Percentiles rank a stretch among this genome's conserved stretches.
Evolutionary conservation across 2,329 filamentous ascomycete genomes (phyloP).

Genomic region (Fusarium compactum): DNA sequence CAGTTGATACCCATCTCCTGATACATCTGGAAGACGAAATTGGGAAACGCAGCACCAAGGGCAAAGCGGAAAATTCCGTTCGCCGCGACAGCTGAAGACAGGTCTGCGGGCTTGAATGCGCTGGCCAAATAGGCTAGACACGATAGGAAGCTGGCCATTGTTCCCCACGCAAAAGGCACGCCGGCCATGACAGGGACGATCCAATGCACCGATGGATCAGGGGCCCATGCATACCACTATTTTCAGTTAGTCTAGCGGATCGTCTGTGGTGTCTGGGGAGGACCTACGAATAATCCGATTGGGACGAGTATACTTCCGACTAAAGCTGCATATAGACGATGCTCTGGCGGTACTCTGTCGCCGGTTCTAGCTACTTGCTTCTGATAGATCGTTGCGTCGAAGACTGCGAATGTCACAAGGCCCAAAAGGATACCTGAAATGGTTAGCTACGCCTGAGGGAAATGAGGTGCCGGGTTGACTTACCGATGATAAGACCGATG

Average conservation of each 20-base stretch:
- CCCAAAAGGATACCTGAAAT: not conserved
- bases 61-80: constrained; percentile 13
- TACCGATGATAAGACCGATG: constrained; percentile 19
- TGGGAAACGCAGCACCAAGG: constrained; percentile 6
- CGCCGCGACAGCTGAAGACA: not conserved
- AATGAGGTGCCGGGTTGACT: not conserved
- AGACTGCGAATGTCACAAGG: constrained; percentile 9
- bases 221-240: constrained; percentile 31
- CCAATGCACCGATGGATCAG: constrained; percentile 12
- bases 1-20: not conserved
- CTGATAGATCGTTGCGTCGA: constrained; percentile 9
- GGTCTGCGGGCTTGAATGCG: not conserved
- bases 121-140: constrained; percentile 2
- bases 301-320: constrained; percentile 16
- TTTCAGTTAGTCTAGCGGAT: too few species aligned
- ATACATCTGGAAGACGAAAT: constrained; percentile 1
- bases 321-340: constrained; percentile 9
- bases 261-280: too few species aligned
- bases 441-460: not conserved
- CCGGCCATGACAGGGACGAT: constrained; percentile 18
- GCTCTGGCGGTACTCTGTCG: constrained; percentile 6
- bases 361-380: constrained; percentile 17
- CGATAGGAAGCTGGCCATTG: constrained; percentile 6
- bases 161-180: constrained; percentile 16
- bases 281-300: constrained; percentile 8